These are phyloP conservation scores for Pythium dissimile DNA, from an alignment of 352 stramenopile genomes.

Conservation along the genomic window DNA sequence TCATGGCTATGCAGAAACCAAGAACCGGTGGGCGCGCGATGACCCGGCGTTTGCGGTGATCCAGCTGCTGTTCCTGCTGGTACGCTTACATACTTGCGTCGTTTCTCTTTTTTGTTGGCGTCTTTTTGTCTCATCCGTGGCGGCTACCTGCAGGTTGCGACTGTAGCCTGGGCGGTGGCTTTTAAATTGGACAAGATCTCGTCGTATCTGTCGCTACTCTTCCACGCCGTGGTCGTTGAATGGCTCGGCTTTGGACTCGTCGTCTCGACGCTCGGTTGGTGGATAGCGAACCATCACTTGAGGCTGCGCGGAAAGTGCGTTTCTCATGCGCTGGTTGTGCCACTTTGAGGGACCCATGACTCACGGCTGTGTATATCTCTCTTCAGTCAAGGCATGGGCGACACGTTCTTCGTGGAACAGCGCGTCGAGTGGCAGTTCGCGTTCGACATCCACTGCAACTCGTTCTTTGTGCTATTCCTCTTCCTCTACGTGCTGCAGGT, in stretches of 20 bases:
- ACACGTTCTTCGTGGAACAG: constrained; percentile 93
- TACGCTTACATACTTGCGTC: constrained; percentile 19
- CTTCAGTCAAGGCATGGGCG: constrained; percentile 54
- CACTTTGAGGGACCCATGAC: not conserved
- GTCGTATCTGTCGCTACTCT: constrained; percentile 60
- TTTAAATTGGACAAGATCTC: constrained; percentile 55
- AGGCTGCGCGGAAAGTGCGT: constrained; percentile 54
- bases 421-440: constrained; percentile 98
- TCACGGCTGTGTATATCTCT: not conserved
- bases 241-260: constrained; percentile 76
- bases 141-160: constrained; percentile 32
- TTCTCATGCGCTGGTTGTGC: not conserved
- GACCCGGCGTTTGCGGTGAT: constrained; percentile 96
- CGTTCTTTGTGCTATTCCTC: constrained; percentile 97
- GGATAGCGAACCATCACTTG: constrained; percentile 70
- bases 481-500: constrained; percentile 93
- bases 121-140: not conserved
- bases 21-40: constrained; percentile 98
- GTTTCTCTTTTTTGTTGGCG: not conserved
- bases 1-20: constrained; percentile 78
- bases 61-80: constrained; percentile 90
- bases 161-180: constrained; percentile 74
- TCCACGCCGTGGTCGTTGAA: constrained; percentile 79
- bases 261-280: constrained; percentile 69
- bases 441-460: constrained; percentile 99